Evolutionary conservation across 768 basidiomycete species (phyloP).

Genomic region (Boletus rubroflammeus): DNA sequence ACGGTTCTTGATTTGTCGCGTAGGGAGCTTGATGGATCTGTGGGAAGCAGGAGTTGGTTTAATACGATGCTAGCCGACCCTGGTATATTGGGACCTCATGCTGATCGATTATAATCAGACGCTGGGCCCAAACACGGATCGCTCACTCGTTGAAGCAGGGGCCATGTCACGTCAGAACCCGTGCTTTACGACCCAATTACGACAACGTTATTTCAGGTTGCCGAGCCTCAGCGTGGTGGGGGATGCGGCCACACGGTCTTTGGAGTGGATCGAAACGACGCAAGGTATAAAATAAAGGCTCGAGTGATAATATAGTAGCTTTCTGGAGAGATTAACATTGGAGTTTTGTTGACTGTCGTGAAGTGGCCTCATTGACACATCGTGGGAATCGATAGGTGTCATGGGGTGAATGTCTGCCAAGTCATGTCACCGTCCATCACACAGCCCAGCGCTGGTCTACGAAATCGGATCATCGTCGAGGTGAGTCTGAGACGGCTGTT

Average conservation of each 20-base stretch:
- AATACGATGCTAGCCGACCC: background rate
- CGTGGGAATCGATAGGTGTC: background rate
- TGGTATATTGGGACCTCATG: background rate
- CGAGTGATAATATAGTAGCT: background rate
- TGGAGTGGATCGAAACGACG: background rate
- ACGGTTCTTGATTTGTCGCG: conserved; percentile 1
- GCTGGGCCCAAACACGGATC: conserved; percentile 10
- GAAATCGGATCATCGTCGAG: background rate
- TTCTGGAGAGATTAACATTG: background rate
- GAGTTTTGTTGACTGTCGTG: background rate
- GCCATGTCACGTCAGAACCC: background rate
- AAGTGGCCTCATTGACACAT: background rate
- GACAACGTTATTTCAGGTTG: background rate
- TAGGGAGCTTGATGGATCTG: background rate
- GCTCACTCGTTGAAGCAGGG: background rate
- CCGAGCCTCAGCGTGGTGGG: too few relatives aligned
- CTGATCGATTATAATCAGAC: background rate
- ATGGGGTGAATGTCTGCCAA: background rate
- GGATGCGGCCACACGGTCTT: too few relatives aligned
- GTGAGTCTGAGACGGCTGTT: conserved; percentile 7
- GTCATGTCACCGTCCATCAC: background rate
- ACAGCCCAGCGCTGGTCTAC: background rate
- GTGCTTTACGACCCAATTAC: background rate
- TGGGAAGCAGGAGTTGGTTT: background rate
- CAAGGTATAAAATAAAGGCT: background rate